These are phyloP conservation scores for Tylopilus plumbeoviolaceoides DNA, from an alignment of 768 basidiomycete species.

Conservation along the genomic window DNA sequence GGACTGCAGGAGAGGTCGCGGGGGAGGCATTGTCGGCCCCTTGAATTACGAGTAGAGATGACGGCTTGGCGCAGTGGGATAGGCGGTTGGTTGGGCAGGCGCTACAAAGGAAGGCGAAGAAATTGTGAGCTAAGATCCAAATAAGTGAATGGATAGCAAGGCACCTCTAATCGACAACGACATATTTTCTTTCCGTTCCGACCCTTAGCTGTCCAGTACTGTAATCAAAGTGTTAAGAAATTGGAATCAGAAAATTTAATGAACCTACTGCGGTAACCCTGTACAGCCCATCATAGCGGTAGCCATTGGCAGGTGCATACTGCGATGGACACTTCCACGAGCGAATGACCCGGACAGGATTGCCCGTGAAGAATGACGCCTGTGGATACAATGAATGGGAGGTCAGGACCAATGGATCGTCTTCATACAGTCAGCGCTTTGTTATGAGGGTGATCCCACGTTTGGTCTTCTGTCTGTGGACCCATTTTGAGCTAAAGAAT, in stretches of 20 bases:
- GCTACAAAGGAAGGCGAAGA: slow-evolving; percentile 11
- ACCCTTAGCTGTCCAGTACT: slow-evolving; percentile 24
- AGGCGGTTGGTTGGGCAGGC: slow-evolving; percentile 24
- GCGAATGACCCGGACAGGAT: slow-evolving; percentile 26
- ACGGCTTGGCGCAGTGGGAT: slow-evolving; percentile 11
- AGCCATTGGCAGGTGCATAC: slow-evolving; percentile 25
- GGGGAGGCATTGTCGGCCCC: background rate
- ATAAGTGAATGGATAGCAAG: background rate
- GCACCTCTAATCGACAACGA: slow-evolving; percentile 27
- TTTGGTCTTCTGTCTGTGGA: slow-evolving; percentile 23
- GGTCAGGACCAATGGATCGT: background rate
- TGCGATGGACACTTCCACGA: slow-evolving; percentile 17
- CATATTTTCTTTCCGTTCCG: slow-evolving; percentile 14
- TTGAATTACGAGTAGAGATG: background rate
- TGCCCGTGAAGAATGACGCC: slow-evolving; percentile 19
- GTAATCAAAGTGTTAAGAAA: background rate
- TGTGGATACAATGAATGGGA: slow-evolving; percentile 2
- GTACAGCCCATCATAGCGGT: slow-evolving; percentile 32
- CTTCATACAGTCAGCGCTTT: slow-evolving; percentile 17
- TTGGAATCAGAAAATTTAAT: background rate
- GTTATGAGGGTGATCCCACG: slow-evolving; percentile 15
- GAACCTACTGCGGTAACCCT: slow-evolving; percentile 19
- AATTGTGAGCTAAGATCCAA: background rate
- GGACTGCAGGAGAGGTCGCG: background rate
- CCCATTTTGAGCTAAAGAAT: slow-evolving; percentile 13